These are phyloP conservation scores for Sarcomyxa edulis DNA, from an alignment of 768 basidiomycete genomes.

Conservation along the genomic window DNA sequence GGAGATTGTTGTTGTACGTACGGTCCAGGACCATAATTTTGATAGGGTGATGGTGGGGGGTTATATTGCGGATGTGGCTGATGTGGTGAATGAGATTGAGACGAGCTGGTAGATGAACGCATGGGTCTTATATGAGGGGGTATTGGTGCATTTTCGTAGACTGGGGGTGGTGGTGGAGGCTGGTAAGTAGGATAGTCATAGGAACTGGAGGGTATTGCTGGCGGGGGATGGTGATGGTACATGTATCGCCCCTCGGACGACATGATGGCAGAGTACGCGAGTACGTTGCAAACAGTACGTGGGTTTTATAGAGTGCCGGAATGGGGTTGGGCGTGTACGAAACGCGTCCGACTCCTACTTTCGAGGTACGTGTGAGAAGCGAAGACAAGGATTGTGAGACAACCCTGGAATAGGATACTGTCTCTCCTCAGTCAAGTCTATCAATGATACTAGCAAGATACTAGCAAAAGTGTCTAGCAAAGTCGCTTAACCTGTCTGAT, in stretches of 20 bases:
- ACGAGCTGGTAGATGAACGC: constrained; percentile 6
- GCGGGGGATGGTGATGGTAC: constrained; percentile 8
- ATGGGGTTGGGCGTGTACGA: too few species aligned
- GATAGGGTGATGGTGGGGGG: not conserved
- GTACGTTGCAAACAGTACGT: too few species aligned
- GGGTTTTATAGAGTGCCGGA: too few species aligned
- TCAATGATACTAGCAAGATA: too few species aligned
- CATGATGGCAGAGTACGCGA: constrained; percentile 6
- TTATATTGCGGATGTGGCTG: constrained; percentile 7
- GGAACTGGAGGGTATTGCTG: constrained; percentile 3
- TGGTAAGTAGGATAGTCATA: constrained; percentile 11
- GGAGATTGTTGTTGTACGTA: not conserved
- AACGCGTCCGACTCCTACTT: too few species aligned
- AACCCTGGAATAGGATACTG: too few species aligned
- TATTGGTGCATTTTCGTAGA: constrained; percentile 9
- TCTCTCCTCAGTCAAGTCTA: too few species aligned
- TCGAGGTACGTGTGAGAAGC: not conserved
- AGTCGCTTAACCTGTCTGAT: too few species aligned
- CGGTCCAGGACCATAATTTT: not conserved
- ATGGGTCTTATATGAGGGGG: constrained; percentile 5
- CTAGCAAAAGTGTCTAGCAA: too few species aligned
- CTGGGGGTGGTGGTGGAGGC: not conserved
- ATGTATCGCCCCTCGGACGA: constrained; percentile 12
- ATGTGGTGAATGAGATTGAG: constrained; percentile 8
- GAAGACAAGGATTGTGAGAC: too few species aligned